Percentiles rank a stretch among this genome's conserved stretches.
Conservation (phyloP, 2,329 filamentous ascomycete species). For the Aspergillus sojae region DNA sequence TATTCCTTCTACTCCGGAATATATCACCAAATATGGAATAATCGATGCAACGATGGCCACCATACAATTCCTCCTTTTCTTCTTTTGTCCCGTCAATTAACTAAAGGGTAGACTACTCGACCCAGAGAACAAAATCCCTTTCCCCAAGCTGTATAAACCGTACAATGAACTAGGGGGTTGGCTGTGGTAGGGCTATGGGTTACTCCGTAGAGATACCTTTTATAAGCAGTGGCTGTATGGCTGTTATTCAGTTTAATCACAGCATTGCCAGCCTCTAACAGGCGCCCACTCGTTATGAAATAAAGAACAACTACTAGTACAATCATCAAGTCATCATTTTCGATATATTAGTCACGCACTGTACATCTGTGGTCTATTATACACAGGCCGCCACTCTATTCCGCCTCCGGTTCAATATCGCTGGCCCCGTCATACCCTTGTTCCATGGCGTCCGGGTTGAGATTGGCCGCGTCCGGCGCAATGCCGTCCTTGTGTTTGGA, state of each 20-base stretch:
- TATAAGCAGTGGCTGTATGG: too few species aligned
- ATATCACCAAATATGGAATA: background rate
- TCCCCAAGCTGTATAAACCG: too few species aligned
- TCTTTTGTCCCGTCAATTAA: too few species aligned
- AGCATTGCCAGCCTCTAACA: too few species aligned
- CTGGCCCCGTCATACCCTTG: constrained; percentile 42
- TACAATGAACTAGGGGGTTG: background rate
- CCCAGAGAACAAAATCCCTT: too few species aligned
- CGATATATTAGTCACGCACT: background rate
- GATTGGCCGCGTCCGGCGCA: constrained; percentile 42
- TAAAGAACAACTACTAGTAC: background rate
- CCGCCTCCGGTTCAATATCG: constrained; percentile 42
- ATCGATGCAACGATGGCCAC: too few species aligned
- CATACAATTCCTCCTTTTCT: too few species aligned
- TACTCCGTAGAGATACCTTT: background rate
- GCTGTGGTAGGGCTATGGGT: background rate
- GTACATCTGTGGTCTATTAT: constrained; percentile 10
- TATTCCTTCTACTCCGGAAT: background rate
- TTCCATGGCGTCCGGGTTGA: constrained; percentile 52
- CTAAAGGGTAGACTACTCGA: too few species aligned
- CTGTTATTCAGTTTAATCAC: too few species aligned
- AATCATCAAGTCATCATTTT: background rate
- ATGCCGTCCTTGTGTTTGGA: constrained; percentile 40
- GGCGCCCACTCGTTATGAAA: background rate
- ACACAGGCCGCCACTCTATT: constrained; percentile 7